Evolutionary conservation across 257 asterid species (phyloP), one percentile per base, ranked within the genome.

Genomic region (Nemophila menziesii): DNA sequence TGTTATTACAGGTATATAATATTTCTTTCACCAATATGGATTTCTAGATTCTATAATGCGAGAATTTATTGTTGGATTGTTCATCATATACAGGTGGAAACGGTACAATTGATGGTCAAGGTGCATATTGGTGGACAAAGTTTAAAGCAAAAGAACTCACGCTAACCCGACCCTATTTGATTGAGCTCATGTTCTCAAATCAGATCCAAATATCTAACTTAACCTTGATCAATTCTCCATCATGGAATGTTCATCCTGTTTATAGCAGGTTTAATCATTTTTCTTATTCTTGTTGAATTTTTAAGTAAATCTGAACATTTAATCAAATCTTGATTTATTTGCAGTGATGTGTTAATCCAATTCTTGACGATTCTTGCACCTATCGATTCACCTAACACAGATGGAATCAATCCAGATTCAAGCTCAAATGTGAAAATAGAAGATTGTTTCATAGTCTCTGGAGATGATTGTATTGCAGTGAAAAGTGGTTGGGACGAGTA

Each of bases 401-500:
- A 79, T 56, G 92, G 92, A 21, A 82, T 82, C 46, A 72, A 82
- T 52, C 94, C 94, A 60, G n/a, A 83, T 65, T 83, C 94, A 2
- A 79, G 94, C 63, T 16, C 43, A 4, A 74, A 79, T 63, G 69
- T 68, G 1, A 78, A 79, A 26, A 79, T 83, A 41, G 60, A 71
- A 22, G 77, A 79, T 63, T 54, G 72, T 48, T 83, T 29, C 52
- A 66, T 83, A 5, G 83, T 69, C 51, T 83, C 92, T 0, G 92
- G 92, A 4, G 94, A 79, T 52, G 90, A 83, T 44, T 83, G 92
- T 44, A 62, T 83, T 8, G 89, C 92, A 0, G 80, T 79, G 2
- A 79, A 83, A 42, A 83, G 93, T 39, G 92, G 94, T 2, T 79
- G 92, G 90, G 89, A 83, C n/a, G 39, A 83, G 16, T 74, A 73